A percentile compares a stretch with the other conserved stretches of the same genome.
Conservation (phyloP, 306 rosid genomes). For the Rosa persica region DNA sequence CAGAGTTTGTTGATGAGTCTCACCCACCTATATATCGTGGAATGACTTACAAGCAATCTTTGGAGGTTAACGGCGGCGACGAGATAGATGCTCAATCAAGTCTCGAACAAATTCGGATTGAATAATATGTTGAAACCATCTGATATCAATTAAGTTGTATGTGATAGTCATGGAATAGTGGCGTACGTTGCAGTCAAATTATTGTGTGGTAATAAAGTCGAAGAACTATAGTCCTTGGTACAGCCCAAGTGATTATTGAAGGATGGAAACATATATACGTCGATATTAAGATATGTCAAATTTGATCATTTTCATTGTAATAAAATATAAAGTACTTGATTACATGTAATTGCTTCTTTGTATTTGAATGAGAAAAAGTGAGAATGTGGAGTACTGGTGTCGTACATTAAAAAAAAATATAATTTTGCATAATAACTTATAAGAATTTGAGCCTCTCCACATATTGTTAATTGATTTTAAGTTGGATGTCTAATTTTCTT, state of each 20-base stretch:
- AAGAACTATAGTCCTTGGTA: not conserved
- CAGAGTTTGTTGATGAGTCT: slow-evolving; percentile 42
- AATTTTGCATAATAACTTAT: no score
- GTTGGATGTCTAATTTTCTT: no score
- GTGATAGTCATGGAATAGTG: not conserved
- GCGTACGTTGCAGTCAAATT: not conserved
- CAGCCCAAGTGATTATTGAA: not conserved
- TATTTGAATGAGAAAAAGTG: no score
- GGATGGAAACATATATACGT: not conserved
- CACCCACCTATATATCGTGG: slow-evolving; percentile 38
- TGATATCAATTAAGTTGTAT: not conserved
- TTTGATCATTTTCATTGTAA: not conserved
- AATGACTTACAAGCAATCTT: slow-evolving; percentile 46
- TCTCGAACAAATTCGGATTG: slow-evolving; percentile 17
- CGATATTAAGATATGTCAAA: not conserved
- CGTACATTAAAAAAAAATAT: no score
- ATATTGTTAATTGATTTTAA: no score
- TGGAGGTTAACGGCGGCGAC: slow-evolving; percentile 39
- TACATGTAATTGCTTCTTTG: not conserved
- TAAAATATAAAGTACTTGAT: not conserved
- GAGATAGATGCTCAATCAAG: slow-evolving; percentile 31
- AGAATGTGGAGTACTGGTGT: no score
- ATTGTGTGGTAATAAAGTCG: slow-evolving; percentile 2
- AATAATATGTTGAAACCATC: not conserved
- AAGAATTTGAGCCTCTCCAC: no score